These are phyloP conservation scores for Metarhizium anisopliae DNA, from an alignment of 2,329 filamentous ascomycete species.

Conservation along the genomic window DNA sequence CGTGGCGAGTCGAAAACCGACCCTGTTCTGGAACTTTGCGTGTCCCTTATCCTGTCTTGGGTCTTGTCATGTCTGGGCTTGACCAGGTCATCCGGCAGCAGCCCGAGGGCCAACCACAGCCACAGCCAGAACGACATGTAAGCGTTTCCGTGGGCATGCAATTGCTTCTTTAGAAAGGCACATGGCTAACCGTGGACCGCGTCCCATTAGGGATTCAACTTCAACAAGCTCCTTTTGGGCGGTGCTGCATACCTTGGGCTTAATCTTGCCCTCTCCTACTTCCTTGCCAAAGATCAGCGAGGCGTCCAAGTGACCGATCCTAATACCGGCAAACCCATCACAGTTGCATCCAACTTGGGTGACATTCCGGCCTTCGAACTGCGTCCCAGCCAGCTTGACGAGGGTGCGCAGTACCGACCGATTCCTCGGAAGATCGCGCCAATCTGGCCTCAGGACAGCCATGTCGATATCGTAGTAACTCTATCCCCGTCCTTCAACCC, in stretches of 20 bases:
- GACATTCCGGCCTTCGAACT: slow-evolving; percentile 56
- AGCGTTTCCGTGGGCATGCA: slow-evolving; percentile 10
- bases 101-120: slow-evolving; percentile 14
- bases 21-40: neutral
- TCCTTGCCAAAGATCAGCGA: slow-evolving; percentile 37
- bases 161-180: neutral
- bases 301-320: slow-evolving; percentile 41
- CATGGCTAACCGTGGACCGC: neutral
- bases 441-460: slow-evolving; percentile 75
- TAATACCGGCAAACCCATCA: slow-evolving; percentile 39
- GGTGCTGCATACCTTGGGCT: slow-evolving; percentile 49
- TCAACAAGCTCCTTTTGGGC: slow-evolving; percentile 41
- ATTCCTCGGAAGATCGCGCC: slow-evolving; percentile 69
- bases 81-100: slow-evolving; percentile 8
- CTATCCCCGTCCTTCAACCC: slow-evolving; percentile 68
- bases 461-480: slow-evolving; percentile 77
- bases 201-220: slow-evolving; percentile 23
- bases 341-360: slow-evolving; percentile 43
- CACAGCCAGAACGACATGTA: slow-evolving; percentile 14
- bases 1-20: neutral
- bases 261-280: slow-evolving; percentile 48
- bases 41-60: neutral
- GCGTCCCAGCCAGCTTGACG: slow-evolving; percentile 51
- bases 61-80: slow-evolving; percentile 1
- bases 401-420: slow-evolving; percentile 53